Base-by-base conservation (phyloP, 2,329 filamentous ascomycete genomes). In the Xylariomycetidae sp. region DNA sequence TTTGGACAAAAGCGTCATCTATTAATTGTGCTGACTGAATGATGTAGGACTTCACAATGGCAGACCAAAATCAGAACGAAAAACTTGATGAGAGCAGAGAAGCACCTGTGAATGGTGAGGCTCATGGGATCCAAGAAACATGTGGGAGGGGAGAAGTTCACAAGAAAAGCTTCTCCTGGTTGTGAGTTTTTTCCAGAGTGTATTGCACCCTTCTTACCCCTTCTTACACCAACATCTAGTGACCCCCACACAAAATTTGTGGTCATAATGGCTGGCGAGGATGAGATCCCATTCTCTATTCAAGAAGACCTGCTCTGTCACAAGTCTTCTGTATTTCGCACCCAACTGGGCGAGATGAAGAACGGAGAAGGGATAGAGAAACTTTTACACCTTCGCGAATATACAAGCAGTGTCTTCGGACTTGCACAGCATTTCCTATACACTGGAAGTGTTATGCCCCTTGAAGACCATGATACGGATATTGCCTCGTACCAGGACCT, bases 251-350 rank as follows among this genome's bases (percentile, higher is more conserved):
- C 72, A 1, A 62, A 66, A 7, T 77, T 78, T 42, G 70, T 74
- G 27, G 69, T 78, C 13, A 53, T 76, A 28, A 53, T 77, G 2
- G 67, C 77, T 17, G 74, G 75, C 1, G 56, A 62, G 3, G 62
- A 73, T 0, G 67, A 74, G 46, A 53, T 54, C 11, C 72, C 74
- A 1, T 80, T 77, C 44, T 72, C 69, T 9, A 66, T 80, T 10
- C 75, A 78, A 40, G 75, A 73, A 39, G 70, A 79, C 49, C 75
- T 77, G 35, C 58, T 80, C 16, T 74, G 70, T 40, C 59, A 66
- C 18, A 69, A 68, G 41, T 77, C 72, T 7, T 47, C 57, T 3
- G 66, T 63, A 46, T 79, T 72, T 45, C 58, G 58, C 5, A 50
- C 61, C 3, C 57, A 68, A 36, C 76, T 79, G 28, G 53, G 49